These are phyloP conservation scores for Nakataea oryzae DNA, from an alignment of 2,329 filamentous ascomycete genomes.

Conservation along the genomic window DNA sequence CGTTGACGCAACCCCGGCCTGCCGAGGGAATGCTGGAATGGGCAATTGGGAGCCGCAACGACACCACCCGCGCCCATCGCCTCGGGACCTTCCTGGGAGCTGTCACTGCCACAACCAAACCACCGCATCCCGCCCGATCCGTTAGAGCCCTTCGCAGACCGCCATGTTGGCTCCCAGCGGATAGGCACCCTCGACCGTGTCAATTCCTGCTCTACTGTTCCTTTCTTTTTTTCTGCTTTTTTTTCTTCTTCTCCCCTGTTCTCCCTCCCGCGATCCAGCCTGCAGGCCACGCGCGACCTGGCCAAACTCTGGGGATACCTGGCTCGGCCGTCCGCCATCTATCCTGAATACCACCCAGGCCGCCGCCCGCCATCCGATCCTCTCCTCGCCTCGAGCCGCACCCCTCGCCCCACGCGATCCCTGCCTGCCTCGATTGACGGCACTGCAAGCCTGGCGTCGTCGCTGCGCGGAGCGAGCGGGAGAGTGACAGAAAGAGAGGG, in stretches of 20 bases:
- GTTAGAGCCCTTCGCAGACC: neutral
- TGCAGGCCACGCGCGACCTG: neutral
- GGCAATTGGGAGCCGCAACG: neutral
- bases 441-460: neutral
- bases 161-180: neutral
- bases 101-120: neutral
- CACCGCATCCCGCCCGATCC: too few relatives aligned
- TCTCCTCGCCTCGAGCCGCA: neutral
- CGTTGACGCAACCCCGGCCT: constrained; percentile 10
- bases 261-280: neutral
- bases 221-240: too few relatives aligned
- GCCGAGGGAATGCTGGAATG: constrained; percentile 8
- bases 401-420: neutral
- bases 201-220: neutral
- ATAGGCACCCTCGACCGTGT: neutral
- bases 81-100: neutral
- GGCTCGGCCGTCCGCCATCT: neutral
- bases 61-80: neutral
- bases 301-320: neutral
- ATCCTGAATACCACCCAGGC: neutral
- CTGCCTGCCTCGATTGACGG: neutral
- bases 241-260: too few relatives aligned
- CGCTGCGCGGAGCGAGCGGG: neutral
- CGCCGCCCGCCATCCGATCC: neutral
- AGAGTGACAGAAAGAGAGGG: neutral